Base-by-base conservation (phyloP, 805 yeast genomes). In the Metschnikowia santaceciliae region DNA sequence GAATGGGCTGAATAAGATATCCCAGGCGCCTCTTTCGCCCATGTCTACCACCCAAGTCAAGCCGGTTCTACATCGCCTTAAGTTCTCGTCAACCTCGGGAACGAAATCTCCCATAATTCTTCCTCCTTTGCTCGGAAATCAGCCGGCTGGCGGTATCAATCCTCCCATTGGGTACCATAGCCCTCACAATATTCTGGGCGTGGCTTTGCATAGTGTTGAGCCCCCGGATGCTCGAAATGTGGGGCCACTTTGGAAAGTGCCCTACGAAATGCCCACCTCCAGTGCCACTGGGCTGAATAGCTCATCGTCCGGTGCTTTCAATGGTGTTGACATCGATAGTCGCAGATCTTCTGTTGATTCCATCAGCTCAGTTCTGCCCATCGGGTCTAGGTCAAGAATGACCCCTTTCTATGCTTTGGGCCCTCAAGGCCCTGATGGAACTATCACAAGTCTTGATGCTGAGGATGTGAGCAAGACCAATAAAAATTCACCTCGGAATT, bases 181-280 rank as follows among this genome's bases (percentile, higher is more conserved):
- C 17, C 46, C 30, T 14, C 46, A 14, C n/a, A 42, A 32, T n/a
- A 22, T 42, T 14, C 37, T 32, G 46, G 40, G 7, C 22, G 34
- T 44, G 23, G 11, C 33, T 4, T 10, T 32, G 15, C 47, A 34
- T 11, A n/a, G 40, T 10, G 13, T 35, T 26, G 47, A 35, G 15
- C 36, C 47, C 6, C 41, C 47, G 14, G 52, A 49, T 22, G 65
- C 74, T 4, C 71, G 71, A 20, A 65, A 71, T 38, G 74, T 69
- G 53, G 70, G 68, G 8, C 78, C 78, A 8, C 79, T 81, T 63
- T 81, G 86, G 86, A 81, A 79, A 58, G 85, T 80, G 3, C 85
- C 85, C 6, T 79, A 78, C 59, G 82, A 79, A 54, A 75, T 79
- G 76, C 83, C 84, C 0, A 49, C 58, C 46, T 47, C 55, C 13